These are phyloP conservation scores for Podospora sp. DNA, from an alignment of 495 filamentous ascomycete genomes.

Conservation along the genomic window DNA sequence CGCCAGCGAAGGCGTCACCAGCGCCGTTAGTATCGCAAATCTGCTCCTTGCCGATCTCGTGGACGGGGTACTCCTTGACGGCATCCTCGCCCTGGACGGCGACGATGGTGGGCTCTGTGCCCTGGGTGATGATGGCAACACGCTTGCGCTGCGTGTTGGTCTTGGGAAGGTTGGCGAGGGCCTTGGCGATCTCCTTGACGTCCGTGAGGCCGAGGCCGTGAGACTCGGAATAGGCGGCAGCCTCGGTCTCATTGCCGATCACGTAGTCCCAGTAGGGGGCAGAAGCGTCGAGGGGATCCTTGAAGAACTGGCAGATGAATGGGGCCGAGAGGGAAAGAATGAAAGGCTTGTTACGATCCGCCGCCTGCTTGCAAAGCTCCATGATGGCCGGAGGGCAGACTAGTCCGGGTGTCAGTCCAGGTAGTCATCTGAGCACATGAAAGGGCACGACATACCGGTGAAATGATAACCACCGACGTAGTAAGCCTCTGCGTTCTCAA, in stretches of 20 bases:
- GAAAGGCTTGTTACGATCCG: conserved; percentile 84
- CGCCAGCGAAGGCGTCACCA: conserved; percentile 95
- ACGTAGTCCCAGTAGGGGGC: conserved; percentile 93
- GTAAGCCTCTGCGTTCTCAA: conserved; percentile 83
- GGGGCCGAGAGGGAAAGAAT: conserved; percentile 88
- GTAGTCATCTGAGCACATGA: conserved; percentile 4
- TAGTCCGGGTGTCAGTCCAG: conserved; percentile 40
- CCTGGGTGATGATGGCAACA: conserved; percentile 90
- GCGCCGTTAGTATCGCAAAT: conserved; percentile 97
- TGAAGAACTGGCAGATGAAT: conserved; percentile 97
- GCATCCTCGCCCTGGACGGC: conserved; percentile 70
- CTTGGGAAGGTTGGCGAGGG: conserved; percentile 86
- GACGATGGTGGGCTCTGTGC: conserved; percentile 83
- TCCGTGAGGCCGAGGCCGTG: conserved; percentile 73
- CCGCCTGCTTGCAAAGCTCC: conserved; percentile 88
- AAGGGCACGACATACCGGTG: conserved; percentile 39
- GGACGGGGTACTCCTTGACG: conserved; percentile 78
- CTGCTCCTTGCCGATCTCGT: conserved; percentile 67
- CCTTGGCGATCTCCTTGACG: conserved; percentile 83
- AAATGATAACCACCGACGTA: conserved; percentile 87
- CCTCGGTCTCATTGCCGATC: conserved; percentile 96
- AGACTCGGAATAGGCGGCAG: conserved; percentile 77
- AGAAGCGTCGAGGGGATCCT: conserved; percentile 83
- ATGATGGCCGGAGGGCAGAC: conserved; percentile 89
- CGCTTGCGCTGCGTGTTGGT: conserved; percentile 77